Base-by-base conservation (phyloP, 1,284 basidiomycete genomes). In the Cutaneotrichosporon daszewskae region DNA sequence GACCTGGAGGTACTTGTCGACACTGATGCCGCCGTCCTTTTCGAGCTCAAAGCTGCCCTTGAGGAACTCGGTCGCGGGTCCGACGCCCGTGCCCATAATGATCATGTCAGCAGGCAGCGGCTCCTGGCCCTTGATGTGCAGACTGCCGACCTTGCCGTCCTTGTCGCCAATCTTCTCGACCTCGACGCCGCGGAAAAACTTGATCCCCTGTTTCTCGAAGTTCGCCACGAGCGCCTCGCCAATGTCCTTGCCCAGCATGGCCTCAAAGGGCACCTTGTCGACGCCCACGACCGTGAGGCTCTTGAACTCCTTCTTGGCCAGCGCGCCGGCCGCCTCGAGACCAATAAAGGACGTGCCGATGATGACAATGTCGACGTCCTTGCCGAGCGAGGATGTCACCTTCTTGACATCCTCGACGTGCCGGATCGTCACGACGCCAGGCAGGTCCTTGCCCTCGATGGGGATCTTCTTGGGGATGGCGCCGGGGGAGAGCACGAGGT, bases 291-390 rank as follows among this genome's bases (percentile, higher is more conserved):
- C 83, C 49, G 87, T 65, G 2, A 72, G 54, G 37, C 59, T 64
- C 25, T 80, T 81, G 14, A 85, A 79, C 69, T 83, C 85, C 45
- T 83, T 82, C 61, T 83, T 84, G 5, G 80, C 65, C 1, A 88
- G 73, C 1, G 87, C 85, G 13, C 77, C 78, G 5, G 88, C 87
- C 10, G 89, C 75, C 68, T 97, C 91, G 85, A 96, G 88, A 41
- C 86, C 84, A 60, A 97, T 97, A 72, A 95, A 96, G 16, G 85
- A 87, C 25, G 83, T 85, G 2, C 91, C 91, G 52, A 95, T 85
- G 25, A 95, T 79, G 25, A 91, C 87, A 36, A 87, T 70, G 42
- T 81, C 78, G 60, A 87, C 84, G 22, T 85, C 85, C 59, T 84
- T 80, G 27, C 55, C 60, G 40, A 71, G 51, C 13, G 54, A 53